Evolutionary conservation across 164 flowering plant species (phyloP).

Genomic region (Kingdonia uniflora): DNA sequence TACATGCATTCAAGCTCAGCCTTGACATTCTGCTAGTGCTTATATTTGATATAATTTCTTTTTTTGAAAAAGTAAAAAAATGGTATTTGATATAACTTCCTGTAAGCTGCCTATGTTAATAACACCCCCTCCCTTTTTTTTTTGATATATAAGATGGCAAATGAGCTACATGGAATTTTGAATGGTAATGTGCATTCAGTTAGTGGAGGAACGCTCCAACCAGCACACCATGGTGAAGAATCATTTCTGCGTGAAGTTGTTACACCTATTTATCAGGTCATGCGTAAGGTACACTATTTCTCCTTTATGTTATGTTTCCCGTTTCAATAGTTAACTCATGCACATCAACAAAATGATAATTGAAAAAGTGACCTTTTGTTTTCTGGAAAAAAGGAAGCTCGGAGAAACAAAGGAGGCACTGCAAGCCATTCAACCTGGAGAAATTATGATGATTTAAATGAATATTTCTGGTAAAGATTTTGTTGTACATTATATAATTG

Average conservation of each 20-base stretch:
- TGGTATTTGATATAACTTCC: background rate
- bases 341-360: slow-evolving; percentile 2
- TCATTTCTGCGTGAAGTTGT: slow-evolving; percentile 63
- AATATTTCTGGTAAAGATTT: slow-evolving; percentile 78
- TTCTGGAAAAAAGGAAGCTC: slow-evolving; percentile 59
- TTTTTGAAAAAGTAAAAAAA: too few species aligned
- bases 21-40: background rate
- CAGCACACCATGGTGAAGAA: slow-evolving; percentile 53
- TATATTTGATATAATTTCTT: background rate
- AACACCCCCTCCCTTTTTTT: background rate
- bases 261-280: slow-evolving; percentile 75
- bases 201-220: slow-evolving; percentile 40
- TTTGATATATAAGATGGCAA: slow-evolving; percentile 65
- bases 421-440: slow-evolving; percentile 95
- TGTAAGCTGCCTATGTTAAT: background rate
- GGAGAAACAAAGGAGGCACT: slow-evolving; percentile 74
- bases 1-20: too few species aligned
- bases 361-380: slow-evolving; percentile 14
- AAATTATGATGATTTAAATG: slow-evolving; percentile 97
- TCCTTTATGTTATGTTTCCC: background rate
- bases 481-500: background rate
- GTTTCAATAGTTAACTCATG: slow-evolving; percentile 4
- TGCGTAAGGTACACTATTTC: slow-evolving; percentile 44
- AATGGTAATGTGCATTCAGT: slow-evolving; percentile 38
- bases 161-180: slow-evolving; percentile 50